These are phyloP conservation scores for Nitzschia putrida DNA, from an alignment of 108 stramenopile species.

Conservation along the genomic window DNA sequence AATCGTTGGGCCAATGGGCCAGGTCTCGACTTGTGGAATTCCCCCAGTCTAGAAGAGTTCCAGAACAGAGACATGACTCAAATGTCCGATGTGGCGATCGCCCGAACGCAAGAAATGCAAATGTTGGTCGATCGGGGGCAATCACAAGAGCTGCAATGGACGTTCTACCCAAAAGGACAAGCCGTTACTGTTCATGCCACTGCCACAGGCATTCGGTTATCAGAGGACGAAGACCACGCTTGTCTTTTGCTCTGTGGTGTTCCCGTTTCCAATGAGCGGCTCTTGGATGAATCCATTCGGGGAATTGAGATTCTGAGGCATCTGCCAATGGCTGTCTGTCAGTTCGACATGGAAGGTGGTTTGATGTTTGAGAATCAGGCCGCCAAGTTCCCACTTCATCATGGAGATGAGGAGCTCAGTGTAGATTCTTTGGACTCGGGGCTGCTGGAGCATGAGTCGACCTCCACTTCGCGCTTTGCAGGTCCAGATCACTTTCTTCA, in stretches of 20 bases:
- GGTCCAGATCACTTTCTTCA: conserved; percentile 13
- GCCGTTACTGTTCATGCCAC: conserved; percentile 33
- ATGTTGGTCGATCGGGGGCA: conserved; percentile 26
- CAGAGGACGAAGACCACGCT: conserved; percentile 3
- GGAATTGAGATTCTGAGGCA: conserved; percentile 53
- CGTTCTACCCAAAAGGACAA: conserved; percentile 47
- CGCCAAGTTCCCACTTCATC: conserved; percentile 2
- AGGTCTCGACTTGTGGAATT: conserved; percentile 39
- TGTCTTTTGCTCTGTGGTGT: conserved; percentile 15
- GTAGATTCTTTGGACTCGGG: background rate
- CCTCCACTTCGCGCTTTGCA: background rate
- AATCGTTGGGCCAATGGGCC: conserved; percentile 44
- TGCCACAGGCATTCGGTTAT: conserved; percentile 16
- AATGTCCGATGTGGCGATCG: conserved; percentile 22
- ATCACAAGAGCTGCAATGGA: conserved; percentile 43
- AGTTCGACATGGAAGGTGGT: conserved; percentile 45
- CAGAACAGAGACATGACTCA: conserved; percentile 29
- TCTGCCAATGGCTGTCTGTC: conserved; percentile 51
- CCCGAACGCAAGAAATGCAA: conserved; percentile 30
- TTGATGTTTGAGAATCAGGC: conserved; percentile 56
- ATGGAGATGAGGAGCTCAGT: background rate
- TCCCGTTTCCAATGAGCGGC: conserved; percentile 6
- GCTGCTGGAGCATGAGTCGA: background rate
- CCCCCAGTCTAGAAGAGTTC: conserved; percentile 30
- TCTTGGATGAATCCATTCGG: conserved; percentile 32